phyloP scores from a whole-genome alignment of 2,329 filamentous ascomycete genomes.

The Pestalotiopsis sp. region DNA sequence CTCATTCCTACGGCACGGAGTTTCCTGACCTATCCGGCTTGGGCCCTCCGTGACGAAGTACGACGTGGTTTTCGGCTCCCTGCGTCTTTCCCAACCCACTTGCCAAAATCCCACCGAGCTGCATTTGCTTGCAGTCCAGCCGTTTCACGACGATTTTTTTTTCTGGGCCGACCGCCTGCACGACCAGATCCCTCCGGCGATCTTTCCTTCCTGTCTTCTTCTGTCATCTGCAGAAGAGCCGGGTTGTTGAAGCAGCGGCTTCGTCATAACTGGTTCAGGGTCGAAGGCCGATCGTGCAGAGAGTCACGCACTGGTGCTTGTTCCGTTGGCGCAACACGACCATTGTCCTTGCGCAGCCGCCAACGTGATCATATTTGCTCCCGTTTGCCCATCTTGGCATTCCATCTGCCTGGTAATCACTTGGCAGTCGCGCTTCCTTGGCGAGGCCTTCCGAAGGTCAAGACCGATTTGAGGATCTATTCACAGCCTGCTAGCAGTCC shows the following conservation, averaged over 20 bases:
- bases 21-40: constrained; percentile 8
- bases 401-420: neutral
- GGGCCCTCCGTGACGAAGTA: constrained; percentile 11
- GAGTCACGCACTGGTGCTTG: neutral
- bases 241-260: neutral
- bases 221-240: neutral
- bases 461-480: neutral
- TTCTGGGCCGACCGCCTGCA: neutral
- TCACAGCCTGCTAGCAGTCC: constrained; percentile 12
- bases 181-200: neutral
- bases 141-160: neutral
- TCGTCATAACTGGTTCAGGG: neutral
- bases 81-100: constrained; percentile 12
- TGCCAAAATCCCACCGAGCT: neutral
- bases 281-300: neutral
- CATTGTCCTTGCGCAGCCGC: neutral
- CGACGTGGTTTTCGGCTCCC: constrained; percentile 10
- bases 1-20: neutral
- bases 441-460: neutral
- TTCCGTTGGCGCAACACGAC: neutral
- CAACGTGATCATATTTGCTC: neutral
- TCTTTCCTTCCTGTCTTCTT: neutral
- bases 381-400: neutral
- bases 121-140: constrained; percentile 3
- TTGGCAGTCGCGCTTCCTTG: neutral